Conservation (phyloP, 1,284 basidiomycete genomes). For the Cryptococcus depauperatus region DNA sequence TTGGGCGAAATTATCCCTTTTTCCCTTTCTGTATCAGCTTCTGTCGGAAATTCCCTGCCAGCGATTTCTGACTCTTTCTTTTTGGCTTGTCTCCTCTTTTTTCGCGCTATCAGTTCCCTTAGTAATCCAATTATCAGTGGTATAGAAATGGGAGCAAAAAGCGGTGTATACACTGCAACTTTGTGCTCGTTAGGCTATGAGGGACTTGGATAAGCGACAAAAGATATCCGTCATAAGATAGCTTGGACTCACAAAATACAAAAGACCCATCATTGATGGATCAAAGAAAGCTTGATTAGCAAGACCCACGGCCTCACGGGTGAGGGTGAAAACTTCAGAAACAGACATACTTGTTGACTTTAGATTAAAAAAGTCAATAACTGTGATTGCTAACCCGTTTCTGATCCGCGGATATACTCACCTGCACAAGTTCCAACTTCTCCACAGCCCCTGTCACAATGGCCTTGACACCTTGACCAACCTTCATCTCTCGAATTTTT, state of each 20-base stretch:
- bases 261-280: slow-evolving; percentile 85
- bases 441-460: slow-evolving; percentile 63
- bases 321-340: slow-evolving; percentile 50
- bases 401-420: slow-evolving; percentile 45
- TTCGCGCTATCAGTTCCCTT: slow-evolving; percentile 60
- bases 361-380: no score
- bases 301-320: slow-evolving; percentile 59
- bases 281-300: slow-evolving; percentile 92
- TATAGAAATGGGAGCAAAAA: slow-evolving; percentile 80
- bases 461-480: slow-evolving; percentile 63
- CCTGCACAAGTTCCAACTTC: slow-evolving; percentile 55
- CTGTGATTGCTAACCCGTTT: no score
- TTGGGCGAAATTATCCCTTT: background rate
- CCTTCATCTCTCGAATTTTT: slow-evolving; percentile 83
- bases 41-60: background rate
- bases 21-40: background rate
- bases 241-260: slow-evolving; percentile 64
- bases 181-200: slow-evolving; percentile 77
- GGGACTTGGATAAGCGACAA: background rate
- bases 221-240: slow-evolving; percentile 1
- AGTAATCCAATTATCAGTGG: slow-evolving; percentile 68
- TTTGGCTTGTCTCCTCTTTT: slow-evolving; percentile 18
- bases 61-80: background rate
- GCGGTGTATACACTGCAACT: slow-evolving; percentile 84
- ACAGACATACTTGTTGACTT: no score